Base-by-base conservation (phyloP, 345 rosid genomes). In the Luvunga scandens region DNA sequence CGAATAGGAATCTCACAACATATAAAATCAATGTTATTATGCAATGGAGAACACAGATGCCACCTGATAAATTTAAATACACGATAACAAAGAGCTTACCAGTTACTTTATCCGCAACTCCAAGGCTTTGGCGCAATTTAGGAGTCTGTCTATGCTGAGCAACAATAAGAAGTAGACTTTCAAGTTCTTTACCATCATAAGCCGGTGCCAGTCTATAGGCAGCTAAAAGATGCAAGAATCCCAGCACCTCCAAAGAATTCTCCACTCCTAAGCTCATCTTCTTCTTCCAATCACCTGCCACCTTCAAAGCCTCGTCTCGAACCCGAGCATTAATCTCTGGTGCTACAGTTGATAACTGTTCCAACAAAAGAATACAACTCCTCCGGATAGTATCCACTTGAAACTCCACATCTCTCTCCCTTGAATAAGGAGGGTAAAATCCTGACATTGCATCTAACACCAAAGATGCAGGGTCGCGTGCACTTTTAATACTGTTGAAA, bases 381-480 rank as follows among this genome's bases (percentile, higher is more conserved):
- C 48, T 42, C 48, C 50, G 3, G 13, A 45, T 45, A 45, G 13
- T 13, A 1, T 1, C 18, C 50, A 45, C 50, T 0, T 45, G 5
- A 45, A 45, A 45, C 50, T 45, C 50, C 18, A 45, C 18, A 45
- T 13, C 50, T 13, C 45, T 39, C 45, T 39, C 13, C 0, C 45
- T 9, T 9, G 45, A 39, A 2, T 39, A 13, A 39, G 45, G 3
- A 39, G 45, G 45, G 45, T 39, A 39, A 39, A 39, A 39, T 9
- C 45, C 45, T 39, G 45, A 39, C 45, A 39, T 39, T 39, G 45
- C 45, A 39, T 39, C 45, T 39, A 39, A 39, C 13, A 39, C 45
- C 13, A 39, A 39, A 39, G 45, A 39, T 39, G 45, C 89, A 42
- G 97, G 97, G 59, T 90, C 84, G 2, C 83, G 53, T 39, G 87